Base-by-base conservation (phyloP, 805 yeast genomes). In the Teunomyces tritomae region DNA sequence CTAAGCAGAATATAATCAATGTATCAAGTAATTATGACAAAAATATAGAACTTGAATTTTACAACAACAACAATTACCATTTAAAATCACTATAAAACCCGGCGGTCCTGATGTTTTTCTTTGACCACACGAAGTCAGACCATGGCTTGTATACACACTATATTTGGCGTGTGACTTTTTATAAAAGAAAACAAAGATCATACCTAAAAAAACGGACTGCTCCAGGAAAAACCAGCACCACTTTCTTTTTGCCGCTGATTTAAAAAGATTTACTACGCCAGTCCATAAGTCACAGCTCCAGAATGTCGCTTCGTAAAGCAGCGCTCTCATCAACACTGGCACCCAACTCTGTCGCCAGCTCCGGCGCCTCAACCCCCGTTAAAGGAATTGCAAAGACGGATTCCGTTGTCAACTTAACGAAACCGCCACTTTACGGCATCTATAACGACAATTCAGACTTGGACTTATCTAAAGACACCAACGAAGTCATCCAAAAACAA, bases 351-450 rank as follows among this genome's bases (percentile, higher is more conserved):
- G 50, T 42, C 16, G 28, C 47, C 16, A 44, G 45, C 40, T 57
- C 66, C 3, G 60, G 61, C 8, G 48, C 54, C 3, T 51, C 64
- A 10, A 58, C 67, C 2, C 62, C 65, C 8, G 29, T 37, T 3
- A 37, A 26, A 14, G 39, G 39, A 16, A 62, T 68, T 53, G 62
- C 61, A 44, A 67, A 65, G 37, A 64, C 70, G 1, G 73, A 68
- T 34, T 76, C 82, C 16, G 70, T 77, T 14, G 56, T 71, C 53
- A 77, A 73, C 50, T 63, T 80, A 51, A 78, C 82, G 28, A 74
- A 71, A 54, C 80, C 84, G 6, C 68, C 77, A 4, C 64, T 80
- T 45, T 80, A 73, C 56, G 76, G 78, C 1, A 69, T 80, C 35
- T 80, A 77, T 57, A 78, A 75, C 49, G 74, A 75, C 32, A 62